Evolutionary conservation across 2,329 filamentous ascomycete genomes (phyloP).

Genomic region (Ophiosphaerella herpotricha): DNA sequence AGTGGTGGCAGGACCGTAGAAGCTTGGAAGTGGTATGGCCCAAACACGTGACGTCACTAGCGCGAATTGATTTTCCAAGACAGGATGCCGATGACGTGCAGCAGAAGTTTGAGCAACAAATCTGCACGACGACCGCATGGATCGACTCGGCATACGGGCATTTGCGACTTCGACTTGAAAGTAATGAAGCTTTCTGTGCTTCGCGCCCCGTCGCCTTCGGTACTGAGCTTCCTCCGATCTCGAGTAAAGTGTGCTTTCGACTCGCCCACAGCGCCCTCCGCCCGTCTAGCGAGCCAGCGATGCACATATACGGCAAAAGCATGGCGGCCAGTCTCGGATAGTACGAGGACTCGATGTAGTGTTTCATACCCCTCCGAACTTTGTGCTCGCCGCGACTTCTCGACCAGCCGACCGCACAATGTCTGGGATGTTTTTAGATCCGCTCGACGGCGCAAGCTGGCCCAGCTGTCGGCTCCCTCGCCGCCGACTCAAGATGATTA

Average conservation of each 20-base stretch:
- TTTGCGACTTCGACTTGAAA: constrained; percentile 23
- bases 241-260: constrained; percentile 40
- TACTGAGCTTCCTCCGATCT: constrained; percentile 44
- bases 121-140: constrained; percentile 32
- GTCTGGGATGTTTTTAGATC: constrained; percentile 32
- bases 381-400: constrained; percentile 7
- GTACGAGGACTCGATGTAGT: background rate
- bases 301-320: constrained; percentile 16
- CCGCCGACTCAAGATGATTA: constrained; percentile 57
- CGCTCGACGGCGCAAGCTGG: constrained; percentile 43
- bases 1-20: background rate
- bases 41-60: constrained; percentile 38
- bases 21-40: background rate
- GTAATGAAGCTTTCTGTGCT: constrained; percentile 45
- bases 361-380: background rate
- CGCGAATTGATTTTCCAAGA: constrained; percentile 23
- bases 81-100: constrained; percentile 18
- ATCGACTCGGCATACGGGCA: constrained; percentile 25
- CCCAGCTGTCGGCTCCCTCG: constrained; percentile 64
- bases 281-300: constrained; percentile 22
- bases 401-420: constrained; percentile 13
- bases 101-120: constrained; percentile 9
- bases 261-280: constrained; percentile 27
- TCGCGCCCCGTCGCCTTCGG: constrained; percentile 42
- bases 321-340: constrained; percentile 2